Base-by-base conservation (phyloP, 495 filamentous ascomycete species). In the Penicillium daleae region DNA sequence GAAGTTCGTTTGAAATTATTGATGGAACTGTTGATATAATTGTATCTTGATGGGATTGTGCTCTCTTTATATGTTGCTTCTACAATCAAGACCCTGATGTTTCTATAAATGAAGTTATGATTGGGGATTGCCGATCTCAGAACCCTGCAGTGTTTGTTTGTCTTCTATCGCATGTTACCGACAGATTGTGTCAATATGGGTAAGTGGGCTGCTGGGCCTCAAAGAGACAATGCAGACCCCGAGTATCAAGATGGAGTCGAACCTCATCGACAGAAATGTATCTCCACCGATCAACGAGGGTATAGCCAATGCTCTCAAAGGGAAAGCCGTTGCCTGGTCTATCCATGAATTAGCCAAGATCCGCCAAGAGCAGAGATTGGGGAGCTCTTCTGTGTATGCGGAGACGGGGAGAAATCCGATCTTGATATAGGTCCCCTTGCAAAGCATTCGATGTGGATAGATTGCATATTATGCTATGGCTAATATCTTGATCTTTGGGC, bases 271-370 rank as follows among this genome's bases (percentile, higher is more conserved):
- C 44, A n/a, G 55, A 27, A 56, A 35, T 24, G 21, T 22, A 1
- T 35, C 22, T n/a, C 48, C 46, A 53, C 50, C 26, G 66, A 63
- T 63, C 60, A 37, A 21, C 53, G 29, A 19, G 54, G 17, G 33
- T 19, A 42, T 39, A 33, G 29, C 68, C 68, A 70, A 65, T 70
- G 49, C 56, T 12, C n/a, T 42, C 13, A 9, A 5, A 55, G 57
- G 27, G 48, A 70, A 70, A 68, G 62, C 37, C 59, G 68, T 40
- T 70, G 68, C 68, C 68, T 68, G 57, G 29, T 21, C n/a, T 12
- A 61, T 56, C 2, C 22, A 44, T 19, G 46, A 26, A 58, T 53
- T 9, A 42, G 67, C 67, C 65, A 70, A 70, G 68, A 63, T 6
- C 35, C 21, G 53, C 52, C 42, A 63, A 57, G 56, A 21, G 17